A percentile compares a stretch with the other conserved stretches of the same genome.
Conservation (phyloP, 345 rosid genomes). For the Ceriops decandra region DNA sequence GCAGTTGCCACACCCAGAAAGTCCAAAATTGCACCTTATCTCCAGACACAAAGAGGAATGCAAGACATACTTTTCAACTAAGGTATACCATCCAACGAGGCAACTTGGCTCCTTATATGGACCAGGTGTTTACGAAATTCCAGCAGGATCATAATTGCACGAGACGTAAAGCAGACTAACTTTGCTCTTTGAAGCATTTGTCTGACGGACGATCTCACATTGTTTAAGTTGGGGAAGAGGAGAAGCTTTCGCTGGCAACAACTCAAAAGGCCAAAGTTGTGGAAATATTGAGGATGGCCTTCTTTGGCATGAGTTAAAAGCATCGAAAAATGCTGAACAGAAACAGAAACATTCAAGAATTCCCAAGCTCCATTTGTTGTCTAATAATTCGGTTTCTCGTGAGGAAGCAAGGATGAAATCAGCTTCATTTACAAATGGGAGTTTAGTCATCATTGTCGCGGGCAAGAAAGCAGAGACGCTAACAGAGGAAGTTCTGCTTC, state of each 20-base stretch:
- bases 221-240: not conserved
- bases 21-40: not conserved
- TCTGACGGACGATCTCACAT: not conserved
- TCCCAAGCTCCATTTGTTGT: slow-evolving; percentile 16
- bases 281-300: not conserved
- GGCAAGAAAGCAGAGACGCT: slow-evolving; percentile 11
- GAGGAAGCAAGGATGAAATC: slow-evolving; percentile 11
- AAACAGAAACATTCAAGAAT: slow-evolving; percentile 1
- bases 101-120: too few species aligned
- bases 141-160: not conserved
- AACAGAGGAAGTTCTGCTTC: not conserved
- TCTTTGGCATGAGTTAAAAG: not conserved
- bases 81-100: not conserved
- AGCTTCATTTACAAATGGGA: slow-evolving; percentile 10
- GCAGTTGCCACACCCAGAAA: slow-evolving; percentile 1
- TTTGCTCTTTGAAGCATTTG: not conserved
- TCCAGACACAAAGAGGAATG: not conserved
- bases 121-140: not conserved
- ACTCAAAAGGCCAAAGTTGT: not conserved
- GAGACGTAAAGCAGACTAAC: not conserved
- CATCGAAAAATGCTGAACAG: not conserved
- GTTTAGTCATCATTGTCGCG: not conserved
- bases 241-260: slow-evolving; percentile 6
- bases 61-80: not conserved
- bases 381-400: slow-evolving; percentile 1